phyloP scores from a whole-genome alignment of 306 rosid species.

The Citrullus amarus region DNA sequence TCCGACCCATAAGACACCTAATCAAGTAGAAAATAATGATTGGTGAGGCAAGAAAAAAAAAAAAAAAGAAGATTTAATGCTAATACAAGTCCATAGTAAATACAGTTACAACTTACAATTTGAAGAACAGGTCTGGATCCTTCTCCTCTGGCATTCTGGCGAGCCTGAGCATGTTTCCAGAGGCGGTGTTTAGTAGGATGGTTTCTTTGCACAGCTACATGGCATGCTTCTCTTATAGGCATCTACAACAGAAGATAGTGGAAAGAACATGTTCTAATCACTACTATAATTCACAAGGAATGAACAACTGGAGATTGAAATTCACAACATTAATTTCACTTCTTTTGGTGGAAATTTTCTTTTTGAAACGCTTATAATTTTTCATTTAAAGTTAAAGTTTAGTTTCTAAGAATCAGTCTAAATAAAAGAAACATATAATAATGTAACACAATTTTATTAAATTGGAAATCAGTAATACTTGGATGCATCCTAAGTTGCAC shows the following conservation, averaged over 20 bases:
- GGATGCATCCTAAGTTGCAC: too few species aligned
- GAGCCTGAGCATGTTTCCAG: constrained; percentile 94
- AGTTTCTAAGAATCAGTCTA: neutral
- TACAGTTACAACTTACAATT: constrained; percentile 47
- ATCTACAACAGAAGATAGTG: constrained; percentile 30
- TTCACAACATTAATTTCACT: neutral
- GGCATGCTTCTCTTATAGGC: constrained; percentile 98
- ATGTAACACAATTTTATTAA: neutral
- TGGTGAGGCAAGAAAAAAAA: neutral
- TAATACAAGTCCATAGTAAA: neutral
- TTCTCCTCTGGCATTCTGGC: constrained; percentile 62
- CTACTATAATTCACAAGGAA: neutral
- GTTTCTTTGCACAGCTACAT: constrained; percentile 75
- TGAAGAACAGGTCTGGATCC: constrained; percentile 66
- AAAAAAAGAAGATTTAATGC: neutral
- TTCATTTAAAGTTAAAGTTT: neutral
- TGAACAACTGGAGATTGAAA: neutral
- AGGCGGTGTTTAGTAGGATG: constrained; percentile 82
- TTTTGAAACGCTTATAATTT: neutral
- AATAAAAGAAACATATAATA: neutral
- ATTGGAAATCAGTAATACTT: neutral
- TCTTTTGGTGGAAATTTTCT: neutral
- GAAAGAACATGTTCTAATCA: neutral
- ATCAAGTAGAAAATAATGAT: constrained; percentile 15
- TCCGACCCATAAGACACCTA: constrained; percentile 98